Percentiles rank a stretch among this genome's conserved stretches.
phyloP scores from a whole-genome alignment of 2,329 filamentous ascomycete genomes.

The Aplosporella prunicola region DNA sequence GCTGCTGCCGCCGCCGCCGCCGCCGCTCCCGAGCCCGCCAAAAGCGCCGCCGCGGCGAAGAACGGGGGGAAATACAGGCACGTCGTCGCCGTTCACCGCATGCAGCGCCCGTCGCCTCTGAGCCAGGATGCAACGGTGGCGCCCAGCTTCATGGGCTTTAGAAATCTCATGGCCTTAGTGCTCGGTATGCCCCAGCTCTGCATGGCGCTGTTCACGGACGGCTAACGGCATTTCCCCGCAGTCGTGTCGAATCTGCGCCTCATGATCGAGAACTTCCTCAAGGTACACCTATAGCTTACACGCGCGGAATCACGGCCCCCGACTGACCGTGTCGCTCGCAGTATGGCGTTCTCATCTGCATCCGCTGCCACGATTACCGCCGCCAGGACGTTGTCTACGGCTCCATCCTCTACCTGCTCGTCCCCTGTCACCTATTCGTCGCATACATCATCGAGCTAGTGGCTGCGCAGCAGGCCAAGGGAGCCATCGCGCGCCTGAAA shows the following conservation, averaged over 20 bases:
- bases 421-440: slow-evolving; percentile 82
- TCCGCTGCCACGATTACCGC: slow-evolving; percentile 81
- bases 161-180: slow-evolving; percentile 93
- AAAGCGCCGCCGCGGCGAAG: slow-evolving; percentile 13
- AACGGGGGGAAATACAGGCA: slow-evolving; percentile 68
- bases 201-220: too few species aligned
- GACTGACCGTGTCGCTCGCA: slow-evolving; percentile 28
- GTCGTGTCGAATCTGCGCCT: slow-evolving; percentile 89
- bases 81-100: slow-evolving; percentile 75
- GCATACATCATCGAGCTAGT: slow-evolving; percentile 83
- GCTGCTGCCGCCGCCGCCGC: slow-evolving; percentile 15
- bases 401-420: slow-evolving; percentile 69
- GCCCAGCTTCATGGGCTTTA: slow-evolving; percentile 85
- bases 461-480: slow-evolving; percentile 69
- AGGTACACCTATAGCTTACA: slow-evolving; percentile 46
- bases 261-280: slow-evolving; percentile 94
- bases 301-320: slow-evolving; percentile 9
- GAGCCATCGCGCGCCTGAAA: slow-evolving; percentile 50
- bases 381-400: slow-evolving; percentile 68
- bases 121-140: slow-evolving; percentile 68
- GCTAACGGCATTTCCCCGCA: slow-evolving; percentile 30
- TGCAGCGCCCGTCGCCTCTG: slow-evolving; percentile 64
- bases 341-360: slow-evolving; percentile 92
- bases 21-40: slow-evolving; percentile 11
- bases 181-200: slow-evolving; percentile 50